Evolutionary conservation across 208 protist genomes (phyloP), one percentile per base, ranked within the genome.

Genomic region (Trypanosoma grayi): DNA sequence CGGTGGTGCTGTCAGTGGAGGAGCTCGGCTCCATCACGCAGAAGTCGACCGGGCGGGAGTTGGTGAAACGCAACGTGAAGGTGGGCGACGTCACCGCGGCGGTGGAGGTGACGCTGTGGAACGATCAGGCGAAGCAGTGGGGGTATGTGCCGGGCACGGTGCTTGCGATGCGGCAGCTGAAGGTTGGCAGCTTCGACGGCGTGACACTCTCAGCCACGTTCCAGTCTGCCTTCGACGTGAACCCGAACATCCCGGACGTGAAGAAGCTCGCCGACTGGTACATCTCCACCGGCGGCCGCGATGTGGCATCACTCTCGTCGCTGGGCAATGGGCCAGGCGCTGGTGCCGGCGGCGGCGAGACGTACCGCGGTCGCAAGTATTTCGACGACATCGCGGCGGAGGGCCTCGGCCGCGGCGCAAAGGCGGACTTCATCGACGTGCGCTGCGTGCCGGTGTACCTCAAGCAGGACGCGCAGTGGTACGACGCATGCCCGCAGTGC

Each of bases 371-470:
- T 24, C 87, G 87, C 45, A 91, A 89, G 60, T 93, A 90, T 61
- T 72, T 96, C 47, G 83, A 91, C 53, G 83, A 92, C 56, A 91
- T 96, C 59, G 58, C 68, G 45, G 66, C 64, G 8, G 87, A 94
- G 51, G 76, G 83, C 36, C 57, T 96, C 33, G 90, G 90, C 41
- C 65, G 78, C 25, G 87, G 87, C 39, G 45, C 68, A 11, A 96
- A 93, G 73, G 65, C 90, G 22, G 90, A 93, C 66, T 96, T 81
- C 54, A 81, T 94, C 30, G 85, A 93, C 52, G 79, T 94, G 11
- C 90, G 90, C 41, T 93, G 87, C 59, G 81, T 90, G n/a, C 85
- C 87, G 13, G 81, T 94, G 39, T 94, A 96, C 77, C 79, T 96
- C 43, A 94, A 94, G 72, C 84, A 92, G 69, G 90, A 96, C 58